Percentiles rank a stretch among this genome's conserved stretches.
phyloP scores from a whole-genome alignment of 768 basidiomycete genomes.

The Hygrocybe punicea region DNA sequence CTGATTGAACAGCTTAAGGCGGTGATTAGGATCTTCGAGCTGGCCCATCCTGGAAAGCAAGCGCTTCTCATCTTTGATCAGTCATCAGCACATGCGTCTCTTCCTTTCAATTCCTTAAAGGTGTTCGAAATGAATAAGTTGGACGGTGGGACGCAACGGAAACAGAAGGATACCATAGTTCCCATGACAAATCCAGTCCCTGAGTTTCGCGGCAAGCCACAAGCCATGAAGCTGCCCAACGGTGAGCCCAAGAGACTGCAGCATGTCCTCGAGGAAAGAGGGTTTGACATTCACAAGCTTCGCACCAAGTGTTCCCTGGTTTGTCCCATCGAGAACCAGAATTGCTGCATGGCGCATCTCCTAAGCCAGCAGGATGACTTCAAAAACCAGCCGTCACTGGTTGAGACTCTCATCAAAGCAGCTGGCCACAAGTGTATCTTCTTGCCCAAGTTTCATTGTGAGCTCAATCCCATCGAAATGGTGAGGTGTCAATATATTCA shows the following conservation, averaged over 20 bases:
- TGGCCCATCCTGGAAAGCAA: slow-evolving; percentile 29
- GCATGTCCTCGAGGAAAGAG: slow-evolving; percentile 26
- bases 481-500: slow-evolving; percentile 13
- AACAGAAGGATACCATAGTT: slow-evolving; percentile 26
- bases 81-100: slow-evolving; percentile 39
- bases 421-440: slow-evolving; percentile 32
- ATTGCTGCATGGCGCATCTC: slow-evolving; percentile 32
- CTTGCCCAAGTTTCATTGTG: slow-evolving; percentile 36
- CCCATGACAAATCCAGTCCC: slow-evolving; percentile 25
- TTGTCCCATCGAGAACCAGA: slow-evolving; percentile 19
- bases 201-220: slow-evolving; percentile 7
- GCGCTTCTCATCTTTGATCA: slow-evolving; percentile 42
- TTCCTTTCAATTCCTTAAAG: slow-evolving; percentile 30
- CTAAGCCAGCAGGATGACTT: slow-evolving; percentile 32
- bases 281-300: slow-evolving; percentile 21
- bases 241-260: slow-evolving; percentile 33
- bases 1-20: slow-evolving; percentile 24
- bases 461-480: slow-evolving; percentile 42
- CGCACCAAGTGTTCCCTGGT: slow-evolving; percentile 23
- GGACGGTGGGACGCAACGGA: slow-evolving; percentile 28
- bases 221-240: slow-evolving; percentile 16
- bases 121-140: slow-evolving; percentile 33
- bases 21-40: slow-evolving; percentile 37
- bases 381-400: slow-evolving; percentile 14
- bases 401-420: slow-evolving; percentile 21